These are phyloP conservation scores for Barnettozyma botsteinii DNA, from an alignment of 805 yeast genomes.

Conservation along the genomic window DNA sequence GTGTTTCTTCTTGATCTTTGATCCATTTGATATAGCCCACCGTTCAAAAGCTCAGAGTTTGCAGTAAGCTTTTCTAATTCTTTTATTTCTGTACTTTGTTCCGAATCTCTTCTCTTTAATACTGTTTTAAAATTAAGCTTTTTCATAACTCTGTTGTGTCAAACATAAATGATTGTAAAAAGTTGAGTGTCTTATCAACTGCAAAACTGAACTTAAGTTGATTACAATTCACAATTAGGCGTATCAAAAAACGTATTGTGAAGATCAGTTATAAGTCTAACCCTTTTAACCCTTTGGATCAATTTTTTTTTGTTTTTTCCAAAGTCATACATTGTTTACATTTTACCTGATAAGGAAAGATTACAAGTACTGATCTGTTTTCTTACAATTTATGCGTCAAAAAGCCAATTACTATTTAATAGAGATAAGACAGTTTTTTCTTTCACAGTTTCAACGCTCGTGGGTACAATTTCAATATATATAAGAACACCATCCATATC, in stretches of 20 bases:
- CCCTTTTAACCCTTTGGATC: background rate
- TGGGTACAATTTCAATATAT: too few relatives aligned
- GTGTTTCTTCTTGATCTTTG: background rate
- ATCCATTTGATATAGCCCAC: too few relatives aligned
- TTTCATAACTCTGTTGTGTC: background rate
- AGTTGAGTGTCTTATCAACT: too few relatives aligned
- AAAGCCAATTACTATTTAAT: too few relatives aligned
- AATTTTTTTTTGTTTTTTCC: background rate
- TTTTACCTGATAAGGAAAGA: background rate
- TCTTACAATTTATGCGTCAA: too few relatives aligned
- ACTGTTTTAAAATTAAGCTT: background rate
- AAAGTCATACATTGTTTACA: constrained; percentile 4
- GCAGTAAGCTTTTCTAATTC: background rate
- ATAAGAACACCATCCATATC: too few relatives aligned
- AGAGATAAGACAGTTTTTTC: background rate
- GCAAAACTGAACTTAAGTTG: too few relatives aligned
- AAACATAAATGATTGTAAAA: too few relatives aligned
- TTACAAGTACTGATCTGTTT: too few relatives aligned
- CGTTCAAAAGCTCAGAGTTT: background rate
- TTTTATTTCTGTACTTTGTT: background rate
- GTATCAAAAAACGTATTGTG: too few relatives aligned
- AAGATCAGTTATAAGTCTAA: too few relatives aligned
- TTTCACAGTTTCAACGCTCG: background rate
- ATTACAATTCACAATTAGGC: too few relatives aligned
- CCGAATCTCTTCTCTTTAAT: constrained; percentile 1